Percentiles rank a stretch among this genome's conserved stretches.
Conservation (phyloP, 768 basidiomycete species). For the Tremella fuciformis region DNA sequence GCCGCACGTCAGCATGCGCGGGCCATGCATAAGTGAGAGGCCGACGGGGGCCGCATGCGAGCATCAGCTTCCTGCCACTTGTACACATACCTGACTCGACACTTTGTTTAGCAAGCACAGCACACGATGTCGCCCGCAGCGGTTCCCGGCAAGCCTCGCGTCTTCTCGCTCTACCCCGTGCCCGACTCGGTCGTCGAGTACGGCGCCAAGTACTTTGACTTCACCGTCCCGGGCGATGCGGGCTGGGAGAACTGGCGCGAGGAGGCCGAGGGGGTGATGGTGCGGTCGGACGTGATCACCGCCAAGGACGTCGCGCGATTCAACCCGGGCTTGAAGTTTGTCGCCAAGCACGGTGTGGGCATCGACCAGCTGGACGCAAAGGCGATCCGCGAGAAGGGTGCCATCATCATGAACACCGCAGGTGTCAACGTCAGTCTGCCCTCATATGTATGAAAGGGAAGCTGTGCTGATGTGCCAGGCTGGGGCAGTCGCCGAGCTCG, state of each 20-base stretch:
- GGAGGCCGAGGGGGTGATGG: conserved; percentile 18
- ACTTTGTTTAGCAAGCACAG: not conserved
- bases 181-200: not conserved
- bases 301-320: conserved; percentile 10
- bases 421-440: conserved; percentile 11
- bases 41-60: too few relatives aligned
- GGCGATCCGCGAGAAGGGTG: conserved; percentile 5
- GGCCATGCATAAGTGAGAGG: too few relatives aligned
- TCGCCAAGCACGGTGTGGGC: conserved; percentile 14
- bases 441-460: not conserved
- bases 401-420: conserved; percentile 11
- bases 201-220: conserved; percentile 7
- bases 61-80: too few relatives aligned
- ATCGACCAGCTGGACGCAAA: conserved; percentile 6
- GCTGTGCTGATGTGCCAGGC: not conserved
- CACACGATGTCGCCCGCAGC: conserved; percentile 1
- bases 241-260: conserved; percentile 8
- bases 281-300: conserved; percentile 2
- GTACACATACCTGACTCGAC: too few relatives aligned
- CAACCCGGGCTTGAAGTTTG: conserved; percentile 6
- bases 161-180: conserved; percentile 19
- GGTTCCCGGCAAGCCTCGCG: conserved; percentile 9
- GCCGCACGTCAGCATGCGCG: too few relatives aligned
- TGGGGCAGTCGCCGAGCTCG: conserved; percentile 18
- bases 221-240: conserved; percentile 10